These are phyloP conservation scores for Lepidium didymum DNA, from an alignment of 345 rosid genomes.

Conservation along the genomic window DNA sequence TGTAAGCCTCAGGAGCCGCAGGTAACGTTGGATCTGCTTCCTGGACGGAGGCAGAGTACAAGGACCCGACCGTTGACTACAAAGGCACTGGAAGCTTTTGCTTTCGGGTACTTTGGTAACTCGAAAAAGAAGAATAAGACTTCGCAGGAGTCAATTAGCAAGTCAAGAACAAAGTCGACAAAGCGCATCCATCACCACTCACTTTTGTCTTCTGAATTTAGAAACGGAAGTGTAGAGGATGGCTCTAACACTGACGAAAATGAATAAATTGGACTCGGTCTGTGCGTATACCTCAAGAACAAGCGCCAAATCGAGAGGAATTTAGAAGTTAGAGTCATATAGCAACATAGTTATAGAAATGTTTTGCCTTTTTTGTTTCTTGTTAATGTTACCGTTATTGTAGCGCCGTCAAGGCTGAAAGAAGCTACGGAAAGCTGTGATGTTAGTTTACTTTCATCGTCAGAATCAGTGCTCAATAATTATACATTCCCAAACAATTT, in stretches of 20 bases:
- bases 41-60: slow-evolving; percentile 43
- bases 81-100: slow-evolving; percentile 59
- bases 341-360: slow-evolving; percentile 16
- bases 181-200: slow-evolving; percentile 28
- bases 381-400: neutral
- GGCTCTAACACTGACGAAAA: slow-evolving; percentile 21
- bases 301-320: neutral
- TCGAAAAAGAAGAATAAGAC: slow-evolving; percentile 41
- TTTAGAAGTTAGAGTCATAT: slow-evolving; percentile 16
- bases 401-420: slow-evolving; percentile 5
- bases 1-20: slow-evolving; percentile 9
- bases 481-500: slow-evolving; percentile 11
- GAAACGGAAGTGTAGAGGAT: slow-evolving; percentile 25
- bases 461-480: neutral
- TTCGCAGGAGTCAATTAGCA: slow-evolving; percentile 27
- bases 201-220: slow-evolving; percentile 19
- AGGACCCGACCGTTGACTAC: slow-evolving; percentile 48
- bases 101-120: slow-evolving; percentile 41
- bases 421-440: slow-evolving; percentile 3
- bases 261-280: neutral
- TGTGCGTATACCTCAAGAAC: neutral
- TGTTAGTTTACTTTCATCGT: slow-evolving; percentile 5
- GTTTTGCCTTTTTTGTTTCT: slow-evolving; percentile 20
- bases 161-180: slow-evolving; percentile 30
- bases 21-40: slow-evolving; percentile 15